Conservation (phyloP, 257 asterid genomes). For the Phtheirospermum japonicum region DNA sequence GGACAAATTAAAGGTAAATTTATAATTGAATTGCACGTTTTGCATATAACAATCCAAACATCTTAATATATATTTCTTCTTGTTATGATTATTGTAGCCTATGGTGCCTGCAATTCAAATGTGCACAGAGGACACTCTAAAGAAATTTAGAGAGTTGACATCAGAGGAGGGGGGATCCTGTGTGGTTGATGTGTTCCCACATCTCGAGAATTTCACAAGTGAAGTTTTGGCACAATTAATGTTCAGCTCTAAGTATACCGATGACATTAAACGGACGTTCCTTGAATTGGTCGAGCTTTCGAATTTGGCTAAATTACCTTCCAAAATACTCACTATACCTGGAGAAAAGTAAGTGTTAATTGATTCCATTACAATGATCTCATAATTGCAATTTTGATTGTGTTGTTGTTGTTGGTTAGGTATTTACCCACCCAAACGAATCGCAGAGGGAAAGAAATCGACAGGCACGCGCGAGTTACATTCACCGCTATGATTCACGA, state of each 20-base stretch:
- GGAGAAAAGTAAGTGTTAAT: conserved; percentile 23
- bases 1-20: neutral
- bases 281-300: neutral
- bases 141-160: neutral
- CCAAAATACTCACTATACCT: neutral
- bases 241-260: conserved; percentile 7
- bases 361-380: too few species aligned
- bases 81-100: neutral
- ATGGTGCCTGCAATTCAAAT: neutral
- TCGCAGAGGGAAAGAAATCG: conserved; percentile 18
- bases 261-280: conserved; percentile 1
- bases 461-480: neutral
- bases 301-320: neutral
- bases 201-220: neutral
- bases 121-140: neutral
- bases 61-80: too few species aligned
- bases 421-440: conserved; percentile 19
- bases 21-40: too few species aligned
- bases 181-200: neutral
- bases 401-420: too few species aligned
- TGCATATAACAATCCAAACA: too few species aligned
- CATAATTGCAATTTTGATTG: too few species aligned
- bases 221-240: conserved; percentile 1
- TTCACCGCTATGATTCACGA: conserved; percentile 21
- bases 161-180: neutral